phyloP scores from a whole-genome alignment of 345 rosid genomes.

The Gossypium herbaceum region DNA sequence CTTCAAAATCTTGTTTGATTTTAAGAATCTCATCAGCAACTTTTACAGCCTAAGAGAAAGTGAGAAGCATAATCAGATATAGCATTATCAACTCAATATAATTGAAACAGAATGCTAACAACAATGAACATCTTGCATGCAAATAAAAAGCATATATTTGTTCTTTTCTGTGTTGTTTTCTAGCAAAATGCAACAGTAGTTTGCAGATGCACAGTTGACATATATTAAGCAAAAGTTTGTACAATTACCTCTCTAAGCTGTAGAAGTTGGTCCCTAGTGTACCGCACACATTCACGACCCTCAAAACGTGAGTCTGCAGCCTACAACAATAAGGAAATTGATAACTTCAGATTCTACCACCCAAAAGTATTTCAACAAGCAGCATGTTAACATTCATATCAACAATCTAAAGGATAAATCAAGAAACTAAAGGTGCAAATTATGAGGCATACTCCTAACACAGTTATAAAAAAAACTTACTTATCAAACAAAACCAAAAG shows the following conservation, averaged over 20 bases:
- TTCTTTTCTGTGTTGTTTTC: neutral
- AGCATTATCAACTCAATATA: neutral
- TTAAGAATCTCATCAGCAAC: constrained; percentile 62
- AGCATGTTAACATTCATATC: neutral
- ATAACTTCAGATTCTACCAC: constrained; percentile 11
- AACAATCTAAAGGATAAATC: neutral
- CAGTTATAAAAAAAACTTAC: neutral
- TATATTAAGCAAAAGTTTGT: neutral
- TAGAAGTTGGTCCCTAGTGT: constrained; percentile 67
- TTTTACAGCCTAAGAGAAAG: constrained; percentile 36
- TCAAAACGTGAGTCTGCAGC: constrained; percentile 57
- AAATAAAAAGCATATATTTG: neutral
- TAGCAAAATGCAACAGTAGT: neutral
- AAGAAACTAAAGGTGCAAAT: neutral
- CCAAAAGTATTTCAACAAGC: neutral
- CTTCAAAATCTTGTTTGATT: constrained; percentile 55
- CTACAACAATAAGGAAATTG: constrained; percentile 33
- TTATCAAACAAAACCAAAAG: neutral
- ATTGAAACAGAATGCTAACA: neutral
- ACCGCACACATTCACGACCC: constrained; percentile 55
- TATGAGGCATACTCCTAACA: neutral
- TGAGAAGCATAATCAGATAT: constrained; percentile 2
- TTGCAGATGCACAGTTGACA: neutral
- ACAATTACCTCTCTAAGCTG: constrained; percentile 59
- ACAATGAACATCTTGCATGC: neutral